These are phyloP conservation scores for Hypericum androsaemum DNA, from an alignment of 345 rosid genomes.

Conservation along the genomic window DNA sequence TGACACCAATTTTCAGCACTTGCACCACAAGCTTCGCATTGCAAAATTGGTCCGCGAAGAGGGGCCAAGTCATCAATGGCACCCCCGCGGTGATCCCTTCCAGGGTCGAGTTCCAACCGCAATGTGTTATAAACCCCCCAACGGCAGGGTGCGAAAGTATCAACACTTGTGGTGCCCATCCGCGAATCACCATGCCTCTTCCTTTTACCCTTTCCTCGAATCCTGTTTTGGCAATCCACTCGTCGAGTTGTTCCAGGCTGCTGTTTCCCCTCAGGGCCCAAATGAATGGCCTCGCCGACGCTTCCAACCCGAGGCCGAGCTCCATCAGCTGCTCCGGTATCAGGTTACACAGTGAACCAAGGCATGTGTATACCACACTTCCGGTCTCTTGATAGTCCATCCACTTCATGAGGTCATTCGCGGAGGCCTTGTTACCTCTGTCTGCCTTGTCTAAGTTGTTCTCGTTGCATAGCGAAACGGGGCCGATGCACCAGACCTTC, in stretches of 20 bases:
- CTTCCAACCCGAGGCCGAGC: background rate
- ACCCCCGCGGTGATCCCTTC: background rate
- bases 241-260: background rate
- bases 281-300: background rate
- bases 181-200: background rate
- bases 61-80: background rate
- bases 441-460: background rate
- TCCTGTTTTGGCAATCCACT: background rate
- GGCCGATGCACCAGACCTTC: constrained; percentile 1
- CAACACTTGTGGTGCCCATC: background rate
- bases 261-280: background rate
- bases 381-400: background rate
- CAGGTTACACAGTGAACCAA: background rate
- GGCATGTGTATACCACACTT: background rate
- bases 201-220: background rate
- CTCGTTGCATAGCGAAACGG: background rate
- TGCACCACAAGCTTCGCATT: background rate
- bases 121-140: background rate
- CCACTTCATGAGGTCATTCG: background rate
- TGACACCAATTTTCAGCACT: no score
- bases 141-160: background rate
- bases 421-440: background rate
- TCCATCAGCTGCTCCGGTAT: background rate
- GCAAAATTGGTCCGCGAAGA: background rate
- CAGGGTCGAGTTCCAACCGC: background rate